Conservation (phyloP, 1,284 basidiomycete species). For the Apiotrichum porosum region DNA sequence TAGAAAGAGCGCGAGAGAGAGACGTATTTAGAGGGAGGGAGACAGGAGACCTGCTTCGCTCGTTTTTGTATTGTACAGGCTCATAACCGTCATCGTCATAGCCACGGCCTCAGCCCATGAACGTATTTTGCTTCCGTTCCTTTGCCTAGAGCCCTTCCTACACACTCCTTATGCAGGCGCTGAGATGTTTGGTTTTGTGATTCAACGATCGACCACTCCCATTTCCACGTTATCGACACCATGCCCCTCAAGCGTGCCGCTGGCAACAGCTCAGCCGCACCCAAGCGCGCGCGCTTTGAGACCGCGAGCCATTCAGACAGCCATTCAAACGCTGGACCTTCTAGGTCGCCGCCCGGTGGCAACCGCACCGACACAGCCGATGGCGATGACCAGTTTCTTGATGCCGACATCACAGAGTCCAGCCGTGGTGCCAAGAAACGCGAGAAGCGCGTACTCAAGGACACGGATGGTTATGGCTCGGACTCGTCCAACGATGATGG, state of each 20-base stretch:
- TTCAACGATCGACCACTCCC: too few relatives aligned
- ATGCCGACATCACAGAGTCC: slow-evolving; percentile 41
- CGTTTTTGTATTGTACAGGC: slow-evolving; percentile 22
- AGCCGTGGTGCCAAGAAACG: slow-evolving; percentile 53
- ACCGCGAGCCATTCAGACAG: too few relatives aligned
- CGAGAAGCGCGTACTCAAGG: slow-evolving; percentile 64
- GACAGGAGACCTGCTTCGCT: slow-evolving; percentile 8
- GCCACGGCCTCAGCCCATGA: too few relatives aligned
- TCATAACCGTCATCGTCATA: too few relatives aligned
- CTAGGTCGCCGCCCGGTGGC: too few relatives aligned
- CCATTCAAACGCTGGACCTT: too few relatives aligned
- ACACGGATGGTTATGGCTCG: slow-evolving; percentile 82
- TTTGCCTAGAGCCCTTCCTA: not conserved
- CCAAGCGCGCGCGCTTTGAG: slow-evolving; percentile 76
- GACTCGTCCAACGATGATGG: slow-evolving; percentile 83
- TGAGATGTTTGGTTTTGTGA: too few relatives aligned
- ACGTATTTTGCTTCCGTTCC: not conserved
- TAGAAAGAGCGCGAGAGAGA: slow-evolving; percentile 16
- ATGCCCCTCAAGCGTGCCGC: slow-evolving; percentile 39
- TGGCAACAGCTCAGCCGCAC: slow-evolving; percentile 22
- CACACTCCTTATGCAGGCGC: not conserved
- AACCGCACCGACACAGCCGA: not conserved
- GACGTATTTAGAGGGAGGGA: too few relatives aligned
- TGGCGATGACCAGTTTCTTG: slow-evolving; percentile 27
- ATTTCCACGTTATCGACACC: not conserved